Conservation (phyloP, 2,329 filamentous ascomycete species). For the Clarireedia paspali region DNA sequence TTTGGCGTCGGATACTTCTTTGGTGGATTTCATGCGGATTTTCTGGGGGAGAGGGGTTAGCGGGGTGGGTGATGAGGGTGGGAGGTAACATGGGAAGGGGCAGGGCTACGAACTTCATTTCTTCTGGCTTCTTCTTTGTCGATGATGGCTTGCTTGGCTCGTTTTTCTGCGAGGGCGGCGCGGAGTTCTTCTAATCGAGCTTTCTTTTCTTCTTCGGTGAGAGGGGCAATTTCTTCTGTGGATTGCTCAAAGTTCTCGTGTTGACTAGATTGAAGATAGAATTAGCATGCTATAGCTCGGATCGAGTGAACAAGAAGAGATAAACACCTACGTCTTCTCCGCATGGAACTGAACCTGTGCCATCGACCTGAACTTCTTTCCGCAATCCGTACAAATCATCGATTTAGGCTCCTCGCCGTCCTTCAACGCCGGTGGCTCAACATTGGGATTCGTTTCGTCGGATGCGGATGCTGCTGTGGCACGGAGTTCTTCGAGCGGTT, state of each 20-base stretch:
- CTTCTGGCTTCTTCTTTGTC: constrained; percentile 78
- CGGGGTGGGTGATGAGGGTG: not conserved
- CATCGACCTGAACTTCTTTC: constrained; percentile 78
- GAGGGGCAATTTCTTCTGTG: constrained; percentile 79
- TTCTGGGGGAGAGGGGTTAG: constrained; percentile 34
- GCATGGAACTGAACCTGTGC: constrained; percentile 86
- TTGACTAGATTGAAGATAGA: constrained; percentile 41
- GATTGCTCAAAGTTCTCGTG: constrained; percentile 91
- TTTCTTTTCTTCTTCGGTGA: constrained; percentile 89
- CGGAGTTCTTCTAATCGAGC: constrained; percentile 69
- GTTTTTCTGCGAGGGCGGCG: constrained; percentile 64
- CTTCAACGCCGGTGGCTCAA: constrained; percentile 58
- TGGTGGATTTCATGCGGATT: constrained; percentile 80
- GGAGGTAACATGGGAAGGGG: not conserved
- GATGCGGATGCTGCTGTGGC: constrained; percentile 32
- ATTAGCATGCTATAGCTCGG: not conserved
- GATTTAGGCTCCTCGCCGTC: constrained; percentile 68
- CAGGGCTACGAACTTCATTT: constrained; percentile 60
- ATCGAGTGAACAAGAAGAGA: not conserved
- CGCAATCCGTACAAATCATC: constrained; percentile 89
- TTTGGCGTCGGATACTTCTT: constrained; percentile 80
- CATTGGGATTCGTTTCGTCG: constrained; percentile 43
- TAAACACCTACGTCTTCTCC: constrained; percentile 59
- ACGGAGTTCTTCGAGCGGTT: constrained; percentile 73
- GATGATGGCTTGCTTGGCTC: constrained; percentile 55